Conservation (phyloP, 352 stramenopile genomes). For the Pythium brassicae region DNA sequence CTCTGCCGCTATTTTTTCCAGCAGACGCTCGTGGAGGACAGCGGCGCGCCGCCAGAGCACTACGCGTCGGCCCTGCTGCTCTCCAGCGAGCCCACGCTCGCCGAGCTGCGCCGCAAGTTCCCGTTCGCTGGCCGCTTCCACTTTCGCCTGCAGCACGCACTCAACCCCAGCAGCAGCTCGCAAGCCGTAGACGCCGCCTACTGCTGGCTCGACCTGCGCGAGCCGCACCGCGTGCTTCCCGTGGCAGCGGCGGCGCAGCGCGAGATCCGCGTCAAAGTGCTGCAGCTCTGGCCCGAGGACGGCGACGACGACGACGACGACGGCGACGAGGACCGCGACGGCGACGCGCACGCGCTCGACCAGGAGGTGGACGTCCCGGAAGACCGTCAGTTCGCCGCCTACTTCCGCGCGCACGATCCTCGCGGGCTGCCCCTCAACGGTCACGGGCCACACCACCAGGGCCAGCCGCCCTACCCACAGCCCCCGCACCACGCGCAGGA, state of each 20-base stretch:
- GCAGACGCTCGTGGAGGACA: slow-evolving; percentile 55
- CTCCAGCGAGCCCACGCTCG: slow-evolving; percentile 54
- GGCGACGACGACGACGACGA: slow-evolving; percentile 16
- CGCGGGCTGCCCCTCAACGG: neutral
- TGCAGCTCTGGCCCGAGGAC: slow-evolving; percentile 47
- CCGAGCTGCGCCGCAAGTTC: slow-evolving; percentile 63
- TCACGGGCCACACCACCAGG: slow-evolving; percentile 7
- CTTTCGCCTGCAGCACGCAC: slow-evolving; percentile 68
- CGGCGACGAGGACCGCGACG: neutral
- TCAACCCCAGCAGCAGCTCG: neutral
- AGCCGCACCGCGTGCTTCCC: slow-evolving; percentile 39
- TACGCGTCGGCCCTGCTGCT: slow-evolving; percentile 61
- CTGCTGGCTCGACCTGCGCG: slow-evolving; percentile 73
- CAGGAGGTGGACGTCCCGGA: slow-evolving; percentile 57
- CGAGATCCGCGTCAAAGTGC: slow-evolving; percentile 70
- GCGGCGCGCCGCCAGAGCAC: slow-evolving; percentile 32
- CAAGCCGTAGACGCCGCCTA: slow-evolving; percentile 27
- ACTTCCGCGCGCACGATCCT: slow-evolving; percentile 47
- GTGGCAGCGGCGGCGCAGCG: slow-evolving; percentile 18
- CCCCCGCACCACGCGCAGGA: slow-evolving; percentile 29
- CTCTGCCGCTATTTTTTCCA: slow-evolving; percentile 86
- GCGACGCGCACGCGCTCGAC: slow-evolving; percentile 13
- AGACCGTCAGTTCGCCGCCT: slow-evolving; percentile 57
- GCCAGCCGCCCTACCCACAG: neutral
- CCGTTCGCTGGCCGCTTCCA: slow-evolving; percentile 73